Conservation (phyloP, 2,329 filamentous ascomycete species). For the Aspergillus awamori region DNA sequence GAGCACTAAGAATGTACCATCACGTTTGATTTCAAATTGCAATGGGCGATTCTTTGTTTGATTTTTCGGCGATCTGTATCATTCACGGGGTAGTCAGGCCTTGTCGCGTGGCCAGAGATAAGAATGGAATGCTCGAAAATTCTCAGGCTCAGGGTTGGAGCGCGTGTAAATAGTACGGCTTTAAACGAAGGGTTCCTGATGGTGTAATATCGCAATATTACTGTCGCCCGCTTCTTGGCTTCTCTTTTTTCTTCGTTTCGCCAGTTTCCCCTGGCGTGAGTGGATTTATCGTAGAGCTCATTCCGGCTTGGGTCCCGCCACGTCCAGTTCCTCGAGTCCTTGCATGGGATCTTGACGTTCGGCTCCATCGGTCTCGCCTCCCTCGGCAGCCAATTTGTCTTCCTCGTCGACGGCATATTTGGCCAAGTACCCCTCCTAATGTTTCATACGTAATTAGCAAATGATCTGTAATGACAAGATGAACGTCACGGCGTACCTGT, state of each 20-base stretch:
- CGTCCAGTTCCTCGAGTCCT: constrained; percentile 87
- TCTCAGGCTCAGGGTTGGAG: constrained; percentile 32
- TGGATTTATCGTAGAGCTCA: constrained; percentile 47
- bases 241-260: constrained; percentile 23
- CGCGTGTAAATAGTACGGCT: constrained; percentile 44
- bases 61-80: constrained; percentile 33
- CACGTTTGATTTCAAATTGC: constrained; percentile 33
- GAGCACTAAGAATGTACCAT: constrained; percentile 43
- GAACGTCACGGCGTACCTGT: constrained; percentile 66
- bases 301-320: constrained; percentile 84
- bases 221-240: constrained; percentile 25
- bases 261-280: background rate
- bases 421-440: constrained; percentile 88
- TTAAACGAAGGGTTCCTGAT: constrained; percentile 30
- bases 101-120: constrained; percentile 26
- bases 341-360: constrained; percentile 86
- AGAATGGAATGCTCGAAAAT: constrained; percentile 24
- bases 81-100: constrained; percentile 29
- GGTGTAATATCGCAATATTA: constrained; percentile 33
- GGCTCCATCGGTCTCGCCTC: constrained; percentile 55
- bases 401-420: constrained; percentile 84
- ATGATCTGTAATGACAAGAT: background rate
- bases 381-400: constrained; percentile 65
- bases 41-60: constrained; percentile 31
- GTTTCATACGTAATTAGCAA: constrained; percentile 28